A percentile compares a stretch with the other conserved stretches of the same genome.
These are phyloP conservation scores for Helianthus tuberosus DNA, from an alignment of 129 eudicot genomes.

Conservation along the genomic window DNA sequence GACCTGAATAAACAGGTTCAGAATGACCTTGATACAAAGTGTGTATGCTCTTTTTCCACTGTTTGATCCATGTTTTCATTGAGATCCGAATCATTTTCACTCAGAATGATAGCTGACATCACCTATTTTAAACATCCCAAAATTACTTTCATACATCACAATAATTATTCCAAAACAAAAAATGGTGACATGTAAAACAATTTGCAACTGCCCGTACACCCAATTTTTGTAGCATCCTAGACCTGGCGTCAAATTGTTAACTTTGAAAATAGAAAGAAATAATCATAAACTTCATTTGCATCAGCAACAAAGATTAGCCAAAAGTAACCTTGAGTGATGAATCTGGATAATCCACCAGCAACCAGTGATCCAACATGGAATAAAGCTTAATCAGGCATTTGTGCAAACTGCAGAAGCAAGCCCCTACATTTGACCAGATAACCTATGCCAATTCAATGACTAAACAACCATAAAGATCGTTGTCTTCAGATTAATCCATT, in stretches of 20 bases:
- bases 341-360: slow-evolving; percentile 99
- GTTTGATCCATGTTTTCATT: slow-evolving; percentile 50
- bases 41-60: slow-evolving; percentile 62
- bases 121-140: slow-evolving; percentile 25
- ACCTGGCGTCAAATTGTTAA: slow-evolving; percentile 45
- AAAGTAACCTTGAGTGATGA: slow-evolving; percentile 77
- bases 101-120: slow-evolving; percentile 59
- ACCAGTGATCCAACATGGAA: slow-evolving; percentile 93
- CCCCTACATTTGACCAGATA: too few relatives aligned
- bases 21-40: slow-evolving; percentile 88
- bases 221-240: slow-evolving; percentile 96
- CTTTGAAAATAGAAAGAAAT: slow-evolving; percentile 9
- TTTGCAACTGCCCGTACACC: slow-evolving; percentile 75
- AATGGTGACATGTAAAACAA: slow-evolving; percentile 10
- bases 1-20: slow-evolving; percentile 88
- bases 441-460: too few relatives aligned
- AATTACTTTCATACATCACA: slow-evolving; percentile 6
- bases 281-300: slow-evolving; percentile 17
- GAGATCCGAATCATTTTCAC: slow-evolving; percentile 60
- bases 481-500: too few relatives aligned
- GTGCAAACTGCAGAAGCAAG: too few relatives aligned
- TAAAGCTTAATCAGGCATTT: slow-evolving; percentile 3
- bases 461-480: too few relatives aligned
- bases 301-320: slow-evolving; percentile 16
- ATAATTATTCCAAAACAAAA: background rate